These are phyloP conservation scores for Pichia sp. DNA, from an alignment of 1,139 yeast species.

Conservation along the genomic window DNA sequence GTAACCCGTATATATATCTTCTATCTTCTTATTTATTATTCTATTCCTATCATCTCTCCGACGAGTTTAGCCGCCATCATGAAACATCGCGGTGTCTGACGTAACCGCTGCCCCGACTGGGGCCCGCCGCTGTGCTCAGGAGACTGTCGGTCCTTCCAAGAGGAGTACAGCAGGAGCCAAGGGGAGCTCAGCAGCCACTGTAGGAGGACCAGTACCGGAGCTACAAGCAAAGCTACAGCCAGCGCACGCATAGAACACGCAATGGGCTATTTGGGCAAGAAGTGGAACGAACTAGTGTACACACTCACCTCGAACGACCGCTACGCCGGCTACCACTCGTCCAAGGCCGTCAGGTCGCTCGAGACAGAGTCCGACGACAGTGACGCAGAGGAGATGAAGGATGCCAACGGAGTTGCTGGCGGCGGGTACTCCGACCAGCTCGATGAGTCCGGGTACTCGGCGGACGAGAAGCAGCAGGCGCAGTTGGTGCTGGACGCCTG, in stretches of 20 bases:
- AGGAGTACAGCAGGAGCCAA: no score
- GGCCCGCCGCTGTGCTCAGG: no score
- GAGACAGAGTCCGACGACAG: background rate
- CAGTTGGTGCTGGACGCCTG: conserved; percentile 17
- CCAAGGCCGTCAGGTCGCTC: conserved; percentile 20
- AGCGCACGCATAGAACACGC: background rate
- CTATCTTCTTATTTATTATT: background rate
- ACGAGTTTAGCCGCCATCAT: background rate
- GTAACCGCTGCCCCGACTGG: background rate
- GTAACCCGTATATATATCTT: background rate
- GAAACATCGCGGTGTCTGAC: background rate
- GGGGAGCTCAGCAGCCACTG: no score
- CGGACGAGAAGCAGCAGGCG: conserved; percentile 17
- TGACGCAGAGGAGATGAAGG: background rate
- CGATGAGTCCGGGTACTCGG: conserved; percentile 6
- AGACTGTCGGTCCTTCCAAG: background rate
- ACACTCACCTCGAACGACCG: conserved; percentile 62
- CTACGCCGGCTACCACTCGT: conserved; percentile 61
- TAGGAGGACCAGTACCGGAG: no score
- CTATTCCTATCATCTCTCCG: background rate
- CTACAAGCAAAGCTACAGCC: background rate
- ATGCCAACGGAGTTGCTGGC: background rate
- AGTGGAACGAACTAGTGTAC: conserved; percentile 52
- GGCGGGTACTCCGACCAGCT: background rate
- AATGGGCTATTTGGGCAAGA: conserved; percentile 22